Evolutionary conservation across 1,139 yeast species (phyloP), one percentile per base, ranked within the genome.

Genomic region (Schwanniomyces etchellsii): DNA sequence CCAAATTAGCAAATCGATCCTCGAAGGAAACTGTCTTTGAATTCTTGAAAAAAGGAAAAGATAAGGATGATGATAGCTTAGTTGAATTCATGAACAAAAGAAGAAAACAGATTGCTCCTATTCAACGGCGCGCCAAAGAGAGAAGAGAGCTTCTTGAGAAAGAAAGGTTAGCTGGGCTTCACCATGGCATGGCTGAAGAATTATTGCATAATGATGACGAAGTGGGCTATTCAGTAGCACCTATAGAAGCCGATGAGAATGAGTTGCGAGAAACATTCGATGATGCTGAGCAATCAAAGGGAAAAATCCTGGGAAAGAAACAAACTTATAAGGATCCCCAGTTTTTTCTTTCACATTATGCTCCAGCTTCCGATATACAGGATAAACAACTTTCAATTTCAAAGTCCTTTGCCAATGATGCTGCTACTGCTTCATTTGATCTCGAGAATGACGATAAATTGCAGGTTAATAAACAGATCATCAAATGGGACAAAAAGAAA

Each of bases 1-100:
- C 76, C 9, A 77, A 77, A 44, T 64, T 93, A 36, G 74, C 74
- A 33, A 73, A 84, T 43, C 68, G 96, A 47, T 55, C 69, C 31
- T 63, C 74, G 28, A 81, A 84, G 48, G 97, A 91, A 51, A 93
- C 98, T 0, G 96, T 93, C 5, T 93, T 93, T 54, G 99, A 93
- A 55, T 81, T 86, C 56, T 68, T 72, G 35, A 75, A 77, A 44
- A 73, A 71, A 32, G 67, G 64, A 23, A 55, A 51, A 22, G 67
- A 60, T 28, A 52, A 47, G 30, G 70, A 57, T 24, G 89, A 81
- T 40, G 83, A 83, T 41, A 78, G 77, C 39, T 60, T 88, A 49
- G 83, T 85, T 23, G 81, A 80, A 32, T 68, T 91, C 47, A 91
- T 93, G 98, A 71, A 80, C 42, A 77, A 76, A 38, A 71, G 98